phyloP scores from a whole-genome alignment of 2,329 filamentous ascomycete species.

The Cladophialophora carrionii region DNA sequence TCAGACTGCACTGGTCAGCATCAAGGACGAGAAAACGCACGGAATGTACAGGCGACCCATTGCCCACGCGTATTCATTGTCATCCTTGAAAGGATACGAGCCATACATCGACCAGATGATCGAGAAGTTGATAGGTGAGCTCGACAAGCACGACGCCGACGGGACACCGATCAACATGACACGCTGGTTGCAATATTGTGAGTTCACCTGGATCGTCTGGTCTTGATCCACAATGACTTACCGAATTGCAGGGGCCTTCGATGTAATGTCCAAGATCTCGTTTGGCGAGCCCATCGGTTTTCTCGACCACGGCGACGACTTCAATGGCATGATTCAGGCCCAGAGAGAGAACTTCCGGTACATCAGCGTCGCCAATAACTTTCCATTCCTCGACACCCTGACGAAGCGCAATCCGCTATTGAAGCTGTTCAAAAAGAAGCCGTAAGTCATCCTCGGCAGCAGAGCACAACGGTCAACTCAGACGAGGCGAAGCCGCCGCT shows the following conservation, averaged over 20 bases:
- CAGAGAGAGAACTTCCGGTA: conserved; percentile 18
- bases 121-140: conserved; percentile 14
- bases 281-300: conserved; percentile 16
- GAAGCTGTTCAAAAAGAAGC: conserved; percentile 11
- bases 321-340: conserved; percentile 18
- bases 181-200: conserved; percentile 18
- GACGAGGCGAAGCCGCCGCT: no score
- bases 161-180: conserved; percentile 16
- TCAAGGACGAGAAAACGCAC: conserved; percentile 18
- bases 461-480: no score
- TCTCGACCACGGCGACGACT: conserved; percentile 15
- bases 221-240: neutral
- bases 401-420: conserved; percentile 15
- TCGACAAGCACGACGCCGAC: conserved; percentile 16
- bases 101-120: conserved; percentile 18
- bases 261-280: conserved; percentile 21
- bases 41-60: conserved; percentile 14
- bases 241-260: conserved; percentile 5
- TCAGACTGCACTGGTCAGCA: conserved; percentile 18
- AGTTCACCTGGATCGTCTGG: neutral
- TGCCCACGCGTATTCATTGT: conserved; percentile 13
- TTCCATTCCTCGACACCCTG: conserved; percentile 10
- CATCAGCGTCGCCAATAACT: conserved; percentile 20
- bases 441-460: neutral
- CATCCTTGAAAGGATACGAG: conserved; percentile 13